These are phyloP conservation scores for Parietaria judaica DNA, from an alignment of 306 rosid genomes.

Conservation along the genomic window DNA sequence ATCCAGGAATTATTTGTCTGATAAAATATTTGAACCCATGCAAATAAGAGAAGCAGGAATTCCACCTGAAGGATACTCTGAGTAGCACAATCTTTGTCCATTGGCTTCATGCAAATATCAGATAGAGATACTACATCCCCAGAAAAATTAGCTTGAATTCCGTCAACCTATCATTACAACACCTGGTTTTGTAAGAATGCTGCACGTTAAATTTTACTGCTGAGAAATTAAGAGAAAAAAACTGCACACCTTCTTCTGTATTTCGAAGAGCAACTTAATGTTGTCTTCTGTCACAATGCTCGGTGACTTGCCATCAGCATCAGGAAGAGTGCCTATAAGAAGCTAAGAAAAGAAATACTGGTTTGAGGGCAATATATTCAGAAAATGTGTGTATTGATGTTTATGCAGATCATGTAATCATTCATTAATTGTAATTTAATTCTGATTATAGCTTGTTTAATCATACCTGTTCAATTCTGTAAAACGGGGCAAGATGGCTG, in stretches of 20 bases:
- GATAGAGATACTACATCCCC: slow-evolving; percentile 57
- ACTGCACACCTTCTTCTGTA: slow-evolving; percentile 71
- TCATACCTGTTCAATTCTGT: slow-evolving; percentile 97
- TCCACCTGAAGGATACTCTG: slow-evolving; percentile 89
- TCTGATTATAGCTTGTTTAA: background rate
- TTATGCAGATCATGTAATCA: background rate
- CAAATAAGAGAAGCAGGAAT: slow-evolving; percentile 2
- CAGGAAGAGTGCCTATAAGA: slow-evolving; percentile 72
- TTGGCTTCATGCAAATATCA: slow-evolving; percentile 96
- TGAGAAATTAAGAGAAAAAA: slow-evolving; percentile 17
- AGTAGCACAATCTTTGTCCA: slow-evolving; percentile 86
- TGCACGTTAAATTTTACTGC: slow-evolving; percentile 1
- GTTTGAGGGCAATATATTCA: slow-evolving; percentile 1
- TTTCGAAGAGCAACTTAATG: slow-evolving; percentile 75
- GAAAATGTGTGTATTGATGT: background rate
- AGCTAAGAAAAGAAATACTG: slow-evolving; percentile 38
- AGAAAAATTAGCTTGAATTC: slow-evolving; percentile 67
- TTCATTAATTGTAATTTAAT: too few relatives aligned
- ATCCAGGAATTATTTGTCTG: background rate
- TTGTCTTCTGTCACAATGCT: slow-evolving; percentile 77
- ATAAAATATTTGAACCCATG: background rate
- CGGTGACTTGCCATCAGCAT: slow-evolving; percentile 46
- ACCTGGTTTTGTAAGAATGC: background rate
- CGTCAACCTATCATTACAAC: slow-evolving; percentile 47
- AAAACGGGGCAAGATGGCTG: slow-evolving; percentile 83